Percentiles rank a stretch among this genome's conserved stretches.
These are phyloP conservation scores for Hypoxylon trugodes DNA, from an alignment of 495 filamentous ascomycete species.

Conservation along the genomic window DNA sequence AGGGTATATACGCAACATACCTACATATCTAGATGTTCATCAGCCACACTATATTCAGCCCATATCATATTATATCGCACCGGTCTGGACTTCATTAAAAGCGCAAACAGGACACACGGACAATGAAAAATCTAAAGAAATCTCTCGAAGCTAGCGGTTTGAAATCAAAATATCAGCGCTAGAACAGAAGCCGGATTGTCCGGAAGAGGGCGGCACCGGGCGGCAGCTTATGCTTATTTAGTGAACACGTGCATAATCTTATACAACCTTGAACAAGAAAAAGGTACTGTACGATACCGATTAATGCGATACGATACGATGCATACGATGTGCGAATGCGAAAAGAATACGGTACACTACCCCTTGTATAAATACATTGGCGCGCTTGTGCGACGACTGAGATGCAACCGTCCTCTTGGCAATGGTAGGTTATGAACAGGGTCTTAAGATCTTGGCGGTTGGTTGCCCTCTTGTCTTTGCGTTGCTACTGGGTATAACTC, in stretches of 20 bases:
- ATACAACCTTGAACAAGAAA: too few species aligned
- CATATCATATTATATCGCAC: too few species aligned
- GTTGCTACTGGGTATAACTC: neutral
- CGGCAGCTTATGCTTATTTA: slow-evolving; percentile 1
- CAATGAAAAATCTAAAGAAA: slow-evolving; percentile 9
- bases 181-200: neutral
- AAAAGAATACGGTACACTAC: slow-evolving; percentile 5
- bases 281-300: neutral
- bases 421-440: slow-evolving; percentile 10
- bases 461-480: too few species aligned
- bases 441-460: slow-evolving; percentile 11
- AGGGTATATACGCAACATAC: too few species aligned
- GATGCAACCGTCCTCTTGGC: slow-evolving; percentile 34
- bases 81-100: neutral
- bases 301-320: neutral
- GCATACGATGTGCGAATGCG: slow-evolving; percentile 18
- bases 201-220: slow-evolving; percentile 23
- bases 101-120: too few species aligned
- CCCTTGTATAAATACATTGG: neutral
- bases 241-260: slow-evolving; percentile 21
- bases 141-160: slow-evolving; percentile 1
- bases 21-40: too few species aligned
- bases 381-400: slow-evolving; percentile 26
- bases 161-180: slow-evolving; percentile 7
- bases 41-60: too few species aligned